Conservation (phyloP, 2,329 filamentous ascomycete species). For the Dichotomopilus funicola region DNA sequence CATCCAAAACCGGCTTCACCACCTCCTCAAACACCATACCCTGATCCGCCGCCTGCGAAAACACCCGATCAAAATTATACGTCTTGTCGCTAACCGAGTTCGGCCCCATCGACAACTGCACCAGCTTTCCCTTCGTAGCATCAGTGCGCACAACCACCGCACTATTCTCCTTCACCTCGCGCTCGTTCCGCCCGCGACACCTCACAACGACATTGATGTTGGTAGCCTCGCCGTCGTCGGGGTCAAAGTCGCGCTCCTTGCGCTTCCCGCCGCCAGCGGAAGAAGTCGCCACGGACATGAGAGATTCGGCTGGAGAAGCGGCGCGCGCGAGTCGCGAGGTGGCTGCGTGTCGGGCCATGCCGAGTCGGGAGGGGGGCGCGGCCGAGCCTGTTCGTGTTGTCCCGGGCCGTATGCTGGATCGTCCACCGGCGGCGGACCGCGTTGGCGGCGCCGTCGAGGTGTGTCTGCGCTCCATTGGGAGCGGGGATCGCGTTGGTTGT, state of each 20-base stretch:
- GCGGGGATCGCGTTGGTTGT: slow-evolving; percentile 17
- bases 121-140: slow-evolving; percentile 75
- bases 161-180: slow-evolving; percentile 90
- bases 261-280: slow-evolving; percentile 63
- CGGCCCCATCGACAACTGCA: slow-evolving; percentile 87
- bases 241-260: slow-evolving; percentile 78
- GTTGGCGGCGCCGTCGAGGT: slow-evolving; percentile 25
- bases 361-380: slow-evolving; percentile 19
- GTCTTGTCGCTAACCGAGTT: slow-evolving; percentile 92
- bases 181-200: slow-evolving; percentile 85
- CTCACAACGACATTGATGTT: slow-evolving; percentile 98
- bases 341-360: slow-evolving; percentile 10
- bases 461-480: slow-evolving; percentile 29
- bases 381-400: slow-evolving; percentile 14
- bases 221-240: slow-evolving; percentile 66
- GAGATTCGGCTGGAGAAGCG: slow-evolving; percentile 64
- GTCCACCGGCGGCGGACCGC: slow-evolving; percentile 17
- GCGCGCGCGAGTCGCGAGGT: slow-evolving; percentile 30
- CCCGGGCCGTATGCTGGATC: slow-evolving; percentile 26
- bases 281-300: slow-evolving; percentile 52
- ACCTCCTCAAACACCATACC: slow-evolving; percentile 92
- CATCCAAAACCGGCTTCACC: slow-evolving; percentile 84
- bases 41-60: slow-evolving; percentile 90
- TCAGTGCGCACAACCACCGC: slow-evolving; percentile 85
- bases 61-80: slow-evolving; percentile 95